phyloP scores from a whole-genome alignment of 805 yeast species.

The Yarrowia sp. region DNA sequence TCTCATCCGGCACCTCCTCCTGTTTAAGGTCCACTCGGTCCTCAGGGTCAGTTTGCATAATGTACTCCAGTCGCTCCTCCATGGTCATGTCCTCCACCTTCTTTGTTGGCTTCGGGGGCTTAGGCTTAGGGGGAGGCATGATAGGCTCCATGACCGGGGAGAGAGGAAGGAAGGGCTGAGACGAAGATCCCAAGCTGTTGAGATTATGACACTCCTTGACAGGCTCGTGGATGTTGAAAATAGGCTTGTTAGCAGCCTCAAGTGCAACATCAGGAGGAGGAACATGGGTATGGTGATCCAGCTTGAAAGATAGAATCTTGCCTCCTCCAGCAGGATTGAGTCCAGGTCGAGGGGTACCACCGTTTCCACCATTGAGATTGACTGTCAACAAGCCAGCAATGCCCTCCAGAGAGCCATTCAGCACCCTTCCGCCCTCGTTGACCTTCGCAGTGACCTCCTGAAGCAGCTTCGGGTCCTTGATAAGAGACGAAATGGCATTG shows the following conservation, averaged over 20 bases:
- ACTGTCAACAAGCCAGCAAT: constrained; percentile 18
- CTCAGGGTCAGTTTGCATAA: constrained; percentile 21
- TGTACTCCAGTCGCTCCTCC: constrained; percentile 23
- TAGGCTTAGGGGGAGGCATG: constrained; percentile 15
- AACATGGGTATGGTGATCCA: constrained; percentile 5
- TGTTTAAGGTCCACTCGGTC: constrained; percentile 17
- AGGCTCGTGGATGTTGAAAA: constrained; percentile 20
- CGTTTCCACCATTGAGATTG: constrained; percentile 7
- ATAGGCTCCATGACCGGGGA: constrained; percentile 1
- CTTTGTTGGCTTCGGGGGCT: constrained; percentile 15
- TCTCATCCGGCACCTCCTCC: not conserved
- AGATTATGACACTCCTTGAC: not conserved
- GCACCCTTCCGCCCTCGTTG: constrained; percentile 26
- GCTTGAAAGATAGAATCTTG: constrained; percentile 23
- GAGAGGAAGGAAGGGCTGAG: constrained; percentile 1
- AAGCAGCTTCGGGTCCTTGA: constrained; percentile 33
- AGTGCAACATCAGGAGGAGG: constrained; percentile 8
- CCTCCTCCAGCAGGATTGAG: constrained; percentile 3
- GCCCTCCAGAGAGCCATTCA: constrained; percentile 15
- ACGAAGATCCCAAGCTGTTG: not conserved
- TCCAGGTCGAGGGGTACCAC: not conserved
- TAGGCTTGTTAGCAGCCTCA: constrained; percentile 14
- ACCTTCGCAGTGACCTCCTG: constrained; percentile 30
- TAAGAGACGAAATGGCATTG: constrained; percentile 33
- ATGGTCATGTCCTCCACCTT: constrained; percentile 23